Conservation (phyloP, 345 rosid species). For the Garcia nutans region DNA sequence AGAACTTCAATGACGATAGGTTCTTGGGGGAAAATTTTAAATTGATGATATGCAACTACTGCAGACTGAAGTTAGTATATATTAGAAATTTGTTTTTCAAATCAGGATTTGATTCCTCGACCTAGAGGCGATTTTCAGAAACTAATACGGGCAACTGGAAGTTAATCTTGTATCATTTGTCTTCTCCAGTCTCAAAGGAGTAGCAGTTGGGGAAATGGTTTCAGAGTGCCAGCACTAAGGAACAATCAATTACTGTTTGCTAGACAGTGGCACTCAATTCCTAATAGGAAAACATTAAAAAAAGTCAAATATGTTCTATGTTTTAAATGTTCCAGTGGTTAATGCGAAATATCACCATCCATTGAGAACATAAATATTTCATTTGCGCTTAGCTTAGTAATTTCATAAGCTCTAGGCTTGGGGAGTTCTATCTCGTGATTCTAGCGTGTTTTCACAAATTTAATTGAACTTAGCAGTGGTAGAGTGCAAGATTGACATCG, state of each 20-base stretch:
- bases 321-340: no score
- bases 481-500: no score
- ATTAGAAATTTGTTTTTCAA: background rate
- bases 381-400: background rate
- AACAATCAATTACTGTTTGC: background rate
- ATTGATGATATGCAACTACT: background rate
- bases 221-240: background rate
- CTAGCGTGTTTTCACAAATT: no score
- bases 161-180: background rate
- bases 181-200: background rate
- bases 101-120: background rate
- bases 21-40: background rate
- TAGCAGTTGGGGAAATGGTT: background rate
- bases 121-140: background rate
- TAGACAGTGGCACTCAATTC: background rate
- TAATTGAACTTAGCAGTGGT: no score
- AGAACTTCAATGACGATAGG: background rate
- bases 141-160: background rate
- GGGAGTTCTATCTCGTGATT: background rate
- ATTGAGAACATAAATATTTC: background rate
- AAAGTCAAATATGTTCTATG: background rate
- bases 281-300: background rate
- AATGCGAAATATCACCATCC: background rate
- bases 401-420: no score
- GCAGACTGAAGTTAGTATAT: conserved; percentile 7